A percentile compares a stretch with the other conserved stretches of the same genome.
Conservation (phyloP, 176 grass and related monocot genomes). For the Aegilops longissima region DNA sequence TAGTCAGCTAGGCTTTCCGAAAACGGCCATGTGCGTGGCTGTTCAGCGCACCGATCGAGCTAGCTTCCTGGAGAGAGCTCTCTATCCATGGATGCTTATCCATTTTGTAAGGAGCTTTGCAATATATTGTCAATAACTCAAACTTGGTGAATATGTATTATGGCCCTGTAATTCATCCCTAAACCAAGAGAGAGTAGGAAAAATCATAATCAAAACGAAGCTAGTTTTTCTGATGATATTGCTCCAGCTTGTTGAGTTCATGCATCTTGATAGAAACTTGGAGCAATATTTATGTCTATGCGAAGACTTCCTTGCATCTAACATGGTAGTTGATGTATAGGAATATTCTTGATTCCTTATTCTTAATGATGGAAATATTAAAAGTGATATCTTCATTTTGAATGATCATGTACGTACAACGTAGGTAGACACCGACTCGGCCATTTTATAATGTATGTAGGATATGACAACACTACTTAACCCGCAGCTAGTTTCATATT, state of each 20-base stretch:
- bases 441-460: background rate
- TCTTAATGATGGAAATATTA: background rate
- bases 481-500: background rate
- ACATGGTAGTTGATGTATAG: background rate
- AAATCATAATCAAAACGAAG: background rate
- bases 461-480: background rate
- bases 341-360: background rate
- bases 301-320: conserved; percentile 5
- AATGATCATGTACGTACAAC: background rate
- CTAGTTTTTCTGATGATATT: background rate
- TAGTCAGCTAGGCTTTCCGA: conserved; percentile 30
- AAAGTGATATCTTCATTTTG: background rate
- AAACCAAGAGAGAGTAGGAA: background rate
- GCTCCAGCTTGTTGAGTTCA: background rate
- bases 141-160: background rate
- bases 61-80: background rate
- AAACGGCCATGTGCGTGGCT: conserved; percentile 36
- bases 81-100: background rate
- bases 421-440: background rate
- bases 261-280: background rate
- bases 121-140: background rate
- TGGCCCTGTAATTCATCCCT: background rate
- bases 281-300: background rate
- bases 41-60: background rate
- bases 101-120: background rate